Evolutionary conservation across 108 stramenopile species (phyloP), one percentile per base, ranked within the genome.

Genomic region (Cylindrotheca closterium): DNA sequence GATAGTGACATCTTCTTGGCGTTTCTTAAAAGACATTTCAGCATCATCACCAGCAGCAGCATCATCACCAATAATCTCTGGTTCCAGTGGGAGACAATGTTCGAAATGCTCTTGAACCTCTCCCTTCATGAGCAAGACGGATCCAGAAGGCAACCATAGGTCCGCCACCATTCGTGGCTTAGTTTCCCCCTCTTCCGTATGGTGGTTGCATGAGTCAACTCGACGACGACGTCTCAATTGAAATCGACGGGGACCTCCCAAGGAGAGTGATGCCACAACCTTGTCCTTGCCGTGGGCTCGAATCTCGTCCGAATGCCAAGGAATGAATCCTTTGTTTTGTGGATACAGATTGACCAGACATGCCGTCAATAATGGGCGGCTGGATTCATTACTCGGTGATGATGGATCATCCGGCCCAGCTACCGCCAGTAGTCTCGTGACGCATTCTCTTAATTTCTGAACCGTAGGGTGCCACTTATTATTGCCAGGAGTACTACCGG

Each of bases 251-350:
- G 58, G 58, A 21, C 58, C 58, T 18, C 58, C 58, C 8, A 59
- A 28, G 34, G 58, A 59, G 4, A 59, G 23, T 12, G 58, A 59
- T 7, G 58, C 58, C 19, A 59, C 58, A 12, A 28, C 42, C 31
- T 59, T 59, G 37, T 22, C 22, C n/a, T 12, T 19, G n/a, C 58
- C 58, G 19, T 59, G 58, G 10, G 58, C 58, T 10, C 58, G 31
- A 23, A 59, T 42, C 42, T 59, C 37, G 42, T 59, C 58, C 18
- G 33, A 59, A 31, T 59, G 58, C 58, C 58, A 59, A 18, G 58
- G 58, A 42, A 59, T 59, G 34, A 42, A 45, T n/a, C 58, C 37
- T 45, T 45, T 4, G 18, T 22, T 19, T 23, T 33, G 15, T 5
- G 58, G 58, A 22, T 59, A 59, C 7, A 15, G 34, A 31, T 59